A percentile compares a stretch with the other conserved stretches of the same genome.
Conservation (phyloP, 2,329 filamentous ascomycete genomes). For the Phaeosphaeria sp. region DNA sequence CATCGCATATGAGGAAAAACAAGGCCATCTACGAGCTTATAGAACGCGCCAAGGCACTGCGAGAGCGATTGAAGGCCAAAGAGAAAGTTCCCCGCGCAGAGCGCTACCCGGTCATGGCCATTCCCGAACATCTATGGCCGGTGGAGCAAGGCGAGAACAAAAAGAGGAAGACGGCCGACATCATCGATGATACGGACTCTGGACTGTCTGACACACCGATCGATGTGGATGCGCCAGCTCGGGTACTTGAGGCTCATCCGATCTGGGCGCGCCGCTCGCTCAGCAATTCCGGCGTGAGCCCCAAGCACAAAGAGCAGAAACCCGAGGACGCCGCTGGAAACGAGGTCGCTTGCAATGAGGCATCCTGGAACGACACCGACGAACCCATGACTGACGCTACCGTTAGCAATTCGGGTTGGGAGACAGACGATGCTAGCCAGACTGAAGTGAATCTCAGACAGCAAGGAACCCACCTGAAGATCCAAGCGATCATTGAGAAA, state of each 20-base stretch:
- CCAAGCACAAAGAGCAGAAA: background rate
- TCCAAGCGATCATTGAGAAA: background rate
- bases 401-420: background rate
- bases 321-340: constrained; percentile 1
- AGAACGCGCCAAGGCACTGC: background rate
- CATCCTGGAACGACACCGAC: background rate
- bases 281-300: background rate
- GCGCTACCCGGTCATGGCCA: constrained; percentile 1
- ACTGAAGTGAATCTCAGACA: background rate
- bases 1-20: constrained; percentile 16
- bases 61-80: background rate
- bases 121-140: background rate
- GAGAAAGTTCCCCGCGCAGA: constrained; percentile 6
- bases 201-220: background rate
- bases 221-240: background rate
- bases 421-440: background rate
- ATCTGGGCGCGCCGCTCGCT: background rate
- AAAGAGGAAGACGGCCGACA: background rate
- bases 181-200: background rate
- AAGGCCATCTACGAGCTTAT: constrained; percentile 9
- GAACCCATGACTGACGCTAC: background rate
- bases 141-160: background rate
- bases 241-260: background rate
- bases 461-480: background rate
- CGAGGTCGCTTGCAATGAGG: background rate